Evolutionary conservation across 1,284 basidiomycete genomes (phyloP).

Genomic region (Retiboletus fuscus): DNA sequence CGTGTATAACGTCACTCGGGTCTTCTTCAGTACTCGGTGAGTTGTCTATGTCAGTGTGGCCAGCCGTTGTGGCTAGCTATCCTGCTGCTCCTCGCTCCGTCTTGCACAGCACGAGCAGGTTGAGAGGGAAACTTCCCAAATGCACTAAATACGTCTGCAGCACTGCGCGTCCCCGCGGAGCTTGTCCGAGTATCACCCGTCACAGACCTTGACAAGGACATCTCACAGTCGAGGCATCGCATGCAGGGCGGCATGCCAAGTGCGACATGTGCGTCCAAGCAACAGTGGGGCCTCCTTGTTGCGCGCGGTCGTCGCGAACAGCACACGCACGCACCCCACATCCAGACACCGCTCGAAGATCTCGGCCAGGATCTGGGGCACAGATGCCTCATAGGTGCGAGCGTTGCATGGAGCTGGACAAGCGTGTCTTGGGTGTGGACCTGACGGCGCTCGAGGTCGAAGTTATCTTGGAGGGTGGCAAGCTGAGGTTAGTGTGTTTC

Average conservation of each 20-base stretch:
- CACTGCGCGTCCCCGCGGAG: constrained; percentile 23
- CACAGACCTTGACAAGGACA: constrained; percentile 36
- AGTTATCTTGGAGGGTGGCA: constrained; percentile 22
- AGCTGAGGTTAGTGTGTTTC: constrained; percentile 34
- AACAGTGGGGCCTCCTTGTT: no score
- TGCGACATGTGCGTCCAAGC: constrained; percentile 40
- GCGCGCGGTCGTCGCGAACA: no score
- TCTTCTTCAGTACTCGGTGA: no score
- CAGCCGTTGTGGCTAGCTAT: no score
- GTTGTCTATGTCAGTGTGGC: no score
- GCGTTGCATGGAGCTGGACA: constrained; percentile 24
- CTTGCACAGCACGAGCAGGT: constrained; percentile 35
- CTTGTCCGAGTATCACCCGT: constrained; percentile 37
- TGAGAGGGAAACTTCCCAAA: constrained; percentile 40
- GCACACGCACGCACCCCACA: not conserved
- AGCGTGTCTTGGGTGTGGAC: constrained; percentile 23
- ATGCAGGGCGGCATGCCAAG: constrained; percentile 36
- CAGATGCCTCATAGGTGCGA: constrained; percentile 41
- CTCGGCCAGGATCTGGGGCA: constrained; percentile 39
- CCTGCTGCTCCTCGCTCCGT: constrained; percentile 26
- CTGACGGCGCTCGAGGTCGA: constrained; percentile 28
- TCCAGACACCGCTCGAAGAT: constrained; percentile 41
- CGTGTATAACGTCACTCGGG: no score
- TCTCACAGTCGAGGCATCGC: constrained; percentile 26
- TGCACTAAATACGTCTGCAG: not conserved